phyloP scores from a whole-genome alignment of 345 rosid genomes.

The Rhizophora mangle region DNA sequence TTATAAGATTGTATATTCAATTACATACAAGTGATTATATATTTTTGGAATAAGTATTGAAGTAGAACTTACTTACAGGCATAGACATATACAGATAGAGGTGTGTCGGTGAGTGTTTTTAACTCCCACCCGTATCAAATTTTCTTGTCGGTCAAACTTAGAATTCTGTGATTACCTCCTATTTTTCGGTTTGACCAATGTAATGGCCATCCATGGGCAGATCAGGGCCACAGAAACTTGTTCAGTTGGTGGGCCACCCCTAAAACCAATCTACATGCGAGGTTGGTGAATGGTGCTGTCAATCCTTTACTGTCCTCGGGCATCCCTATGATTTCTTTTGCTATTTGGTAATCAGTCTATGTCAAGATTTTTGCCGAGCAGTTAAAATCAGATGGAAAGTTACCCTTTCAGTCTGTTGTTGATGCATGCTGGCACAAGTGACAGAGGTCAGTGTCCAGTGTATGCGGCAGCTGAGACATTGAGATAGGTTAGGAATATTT shows the following conservation, averaged over 20 bases:
- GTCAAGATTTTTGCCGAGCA: not conserved
- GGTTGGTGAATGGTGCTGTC: slow-evolving; percentile 49
- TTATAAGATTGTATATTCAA: no score
- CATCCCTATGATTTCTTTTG: slow-evolving; percentile 2
- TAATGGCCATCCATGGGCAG: slow-evolving; percentile 14
- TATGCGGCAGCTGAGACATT: not conserved
- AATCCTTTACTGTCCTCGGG: slow-evolving; percentile 33
- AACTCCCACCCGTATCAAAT: no score
- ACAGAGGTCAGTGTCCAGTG: not conserved
- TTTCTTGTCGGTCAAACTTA: no score
- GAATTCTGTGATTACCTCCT: no score
- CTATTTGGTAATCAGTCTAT: not conserved
- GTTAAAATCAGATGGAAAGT: not conserved
- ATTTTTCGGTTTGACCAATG: slow-evolving; percentile 14
- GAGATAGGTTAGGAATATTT: slow-evolving; percentile 6
- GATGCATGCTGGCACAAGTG: no score
- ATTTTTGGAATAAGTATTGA: no score
- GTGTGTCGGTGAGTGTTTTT: no score
- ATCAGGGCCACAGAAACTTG: slow-evolving; percentile 31
- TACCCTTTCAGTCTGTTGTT: not conserved
- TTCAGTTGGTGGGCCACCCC: slow-evolving; percentile 44
- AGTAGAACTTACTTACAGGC: no score
- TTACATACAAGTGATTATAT: no score
- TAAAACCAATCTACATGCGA: slow-evolving; percentile 37
- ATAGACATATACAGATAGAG: no score